Conservation (phyloP, 23 red algal genomes). For the Chondrus crispus region DNA sequence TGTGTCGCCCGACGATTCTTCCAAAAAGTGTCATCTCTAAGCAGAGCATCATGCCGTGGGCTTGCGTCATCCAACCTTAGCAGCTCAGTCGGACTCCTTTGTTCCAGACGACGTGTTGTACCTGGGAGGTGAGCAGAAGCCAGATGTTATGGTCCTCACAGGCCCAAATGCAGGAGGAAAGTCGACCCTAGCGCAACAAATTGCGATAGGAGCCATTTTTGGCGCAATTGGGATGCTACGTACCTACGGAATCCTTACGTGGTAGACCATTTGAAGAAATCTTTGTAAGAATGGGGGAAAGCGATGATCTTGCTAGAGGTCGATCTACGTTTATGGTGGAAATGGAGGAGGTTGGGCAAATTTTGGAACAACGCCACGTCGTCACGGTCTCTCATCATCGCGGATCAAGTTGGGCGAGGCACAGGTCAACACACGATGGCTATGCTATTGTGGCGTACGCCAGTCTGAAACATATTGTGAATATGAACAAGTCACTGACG, state of each 20-base stretch:
- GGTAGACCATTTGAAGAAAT: slow-evolving; percentile 74
- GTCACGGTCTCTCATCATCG: slow-evolving; percentile 84
- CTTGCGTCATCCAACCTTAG: slow-evolving; percentile 70
- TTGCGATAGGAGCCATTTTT: slow-evolving; percentile 87
- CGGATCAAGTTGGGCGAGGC: slow-evolving; percentile 88
- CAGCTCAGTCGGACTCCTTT: slow-evolving; percentile 44
- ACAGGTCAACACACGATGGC: slow-evolving; percentile 95
- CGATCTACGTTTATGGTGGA: slow-evolving; percentile 97
- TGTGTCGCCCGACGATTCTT: slow-evolving; percentile 49
- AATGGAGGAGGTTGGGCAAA: slow-evolving; percentile 88
- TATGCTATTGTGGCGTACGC: slow-evolving; percentile 89
- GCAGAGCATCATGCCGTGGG: slow-evolving; percentile 31
- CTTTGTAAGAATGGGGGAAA: slow-evolving; percentile 85
- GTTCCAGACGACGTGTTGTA: slow-evolving; percentile 69
- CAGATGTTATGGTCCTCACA: slow-evolving; percentile 63
- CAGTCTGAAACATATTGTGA: slow-evolving; percentile 61
- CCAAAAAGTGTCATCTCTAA: slow-evolving; percentile 18
- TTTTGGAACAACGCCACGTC: slow-evolving; percentile 77
- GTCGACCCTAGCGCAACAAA: slow-evolving; percentile 82
- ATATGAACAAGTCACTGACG: slow-evolving; percentile 61
- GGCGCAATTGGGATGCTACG: slow-evolving; percentile 93
- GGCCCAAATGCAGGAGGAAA: slow-evolving; percentile 96
- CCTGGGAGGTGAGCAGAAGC: slow-evolving; percentile 29
- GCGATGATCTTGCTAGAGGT: slow-evolving; percentile 86
- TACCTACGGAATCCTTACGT: slow-evolving; percentile 72